phyloP scores from a whole-genome alignment of 1,139 yeast genomes.

The Taphrina flavorubra region DNA sequence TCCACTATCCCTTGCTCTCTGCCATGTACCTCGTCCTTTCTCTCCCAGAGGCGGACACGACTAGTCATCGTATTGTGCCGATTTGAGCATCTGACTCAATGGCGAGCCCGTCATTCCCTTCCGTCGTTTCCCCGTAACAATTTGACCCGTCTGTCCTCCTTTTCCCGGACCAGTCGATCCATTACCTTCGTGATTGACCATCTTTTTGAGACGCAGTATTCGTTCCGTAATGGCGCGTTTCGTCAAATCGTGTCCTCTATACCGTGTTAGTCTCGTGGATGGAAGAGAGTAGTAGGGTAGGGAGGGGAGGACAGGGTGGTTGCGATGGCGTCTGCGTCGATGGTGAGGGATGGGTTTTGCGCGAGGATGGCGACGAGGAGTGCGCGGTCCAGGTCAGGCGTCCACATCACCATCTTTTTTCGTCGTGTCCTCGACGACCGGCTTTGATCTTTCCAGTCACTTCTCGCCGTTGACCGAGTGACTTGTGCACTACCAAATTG shows the following conservation, averaged over 20 bases:
- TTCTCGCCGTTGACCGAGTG: too few relatives aligned
- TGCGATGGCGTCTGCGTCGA: constrained; percentile 15
- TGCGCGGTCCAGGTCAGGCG: constrained; percentile 4
- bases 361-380: neutral
- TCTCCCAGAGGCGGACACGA: neutral
- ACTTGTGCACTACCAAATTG: too few relatives aligned
- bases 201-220: neutral
- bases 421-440: neutral
- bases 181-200: neutral
- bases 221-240: constrained; percentile 13
- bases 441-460: too few relatives aligned
- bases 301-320: constrained; percentile 1
- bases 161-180: neutral
- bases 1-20: too few relatives aligned
- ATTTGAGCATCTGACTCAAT: neutral
- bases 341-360: constrained; percentile 3
- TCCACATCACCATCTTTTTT: constrained; percentile 10
- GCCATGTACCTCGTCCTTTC: neutral
- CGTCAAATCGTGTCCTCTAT: constrained; percentile 1
- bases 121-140: constrained; percentile 2
- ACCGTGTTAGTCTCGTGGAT: neutral
- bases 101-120: constrained; percentile 16
- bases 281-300: neutral
- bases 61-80: neutral
- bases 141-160: neutral